Evolutionary conservation across 306 rosid species (phyloP).

Genomic region (Coriaria nepalensis): DNA sequence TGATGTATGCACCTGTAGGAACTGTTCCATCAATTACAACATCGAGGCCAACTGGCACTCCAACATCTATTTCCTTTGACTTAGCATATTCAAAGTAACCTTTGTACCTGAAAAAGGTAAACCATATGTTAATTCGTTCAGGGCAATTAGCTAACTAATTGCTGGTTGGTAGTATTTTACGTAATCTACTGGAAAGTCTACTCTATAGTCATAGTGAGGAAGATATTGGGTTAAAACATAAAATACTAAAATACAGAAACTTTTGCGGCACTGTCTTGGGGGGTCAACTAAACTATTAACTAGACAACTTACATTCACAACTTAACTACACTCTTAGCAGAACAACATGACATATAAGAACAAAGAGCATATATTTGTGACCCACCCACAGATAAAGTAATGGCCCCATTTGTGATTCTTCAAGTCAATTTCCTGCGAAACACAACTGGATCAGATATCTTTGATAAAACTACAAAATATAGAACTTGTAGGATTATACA

Average conservation of each 20-base stretch:
- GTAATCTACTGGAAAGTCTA: too few relatives aligned
- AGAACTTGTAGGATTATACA: too few relatives aligned
- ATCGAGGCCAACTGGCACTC: slow-evolving; percentile 70
- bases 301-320: too few relatives aligned
- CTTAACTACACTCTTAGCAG: too few relatives aligned
- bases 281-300: too few relatives aligned
- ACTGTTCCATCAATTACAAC: slow-evolving; percentile 83
- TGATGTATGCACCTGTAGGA: slow-evolving; percentile 55
- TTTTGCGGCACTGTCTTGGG: too few relatives aligned
- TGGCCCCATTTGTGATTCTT: slow-evolving; percentile 95
- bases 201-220: too few relatives aligned
- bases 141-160: background rate
- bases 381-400: slow-evolving; percentile 94
- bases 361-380: slow-evolving; percentile 7
- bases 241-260: too few relatives aligned
- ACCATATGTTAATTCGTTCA: slow-evolving; percentile 9
- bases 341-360: background rate
- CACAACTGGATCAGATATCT: background rate
- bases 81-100: slow-evolving; percentile 64
- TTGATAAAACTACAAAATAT: background rate
- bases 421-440: slow-evolving; percentile 66
- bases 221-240: too few relatives aligned
- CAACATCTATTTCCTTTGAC: slow-evolving; percentile 49
- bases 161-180: too few relatives aligned
- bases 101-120: slow-evolving; percentile 56